Base-by-base conservation (phyloP, 2,329 filamentous ascomycete species). In the Colletotrichum sp. region DNA sequence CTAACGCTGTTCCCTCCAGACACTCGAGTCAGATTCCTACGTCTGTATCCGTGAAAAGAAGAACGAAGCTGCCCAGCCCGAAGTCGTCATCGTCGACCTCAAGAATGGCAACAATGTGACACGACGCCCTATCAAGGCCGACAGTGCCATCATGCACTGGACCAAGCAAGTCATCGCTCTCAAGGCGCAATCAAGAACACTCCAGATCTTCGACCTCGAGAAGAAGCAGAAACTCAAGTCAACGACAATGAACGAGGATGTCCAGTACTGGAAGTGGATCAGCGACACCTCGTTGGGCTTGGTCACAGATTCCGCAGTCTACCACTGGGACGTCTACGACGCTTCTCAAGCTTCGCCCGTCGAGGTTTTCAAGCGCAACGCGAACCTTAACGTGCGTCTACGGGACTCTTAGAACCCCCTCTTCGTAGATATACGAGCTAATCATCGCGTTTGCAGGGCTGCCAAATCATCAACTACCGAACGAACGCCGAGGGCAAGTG, bases 121-220 rank as follows among this genome's bases (percentile, higher is more conserved):
- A 79, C 93, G 94, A 81, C 92, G 96, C 83, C 95, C 96, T 63
- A 99, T 99, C 89, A 98, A 98, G 89, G 97, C 97, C 81, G 97
- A 99, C 87, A 98, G 96, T 91, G 97, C 97, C 80, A 98, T 99
- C 83, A 98, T 99, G 97, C 97, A 99, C 91, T 98, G 95, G 95
- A 93, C 90, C 79, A 94, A 93, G 83, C 95, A 98, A 84, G 95
- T 99, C 83, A 98, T 99, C 81, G 97, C 97, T 76, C 91, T 99
- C 78, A 98, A 98, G 87, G 96, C 97, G 63, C 95, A 98, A 84
- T 94, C 93, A 76, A 91, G 95, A 82, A 99, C 97, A 78, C 91
- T 99, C 75, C 97, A 99, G 87, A 98, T 99, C 83, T 99, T 99
- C 86, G 96, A 99, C 84, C 90, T 99, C 74, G 93, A 92, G 79